Conservation (phyloP, 2,329 filamentous ascomycete genomes). For the Boeremia exigua region DNA sequence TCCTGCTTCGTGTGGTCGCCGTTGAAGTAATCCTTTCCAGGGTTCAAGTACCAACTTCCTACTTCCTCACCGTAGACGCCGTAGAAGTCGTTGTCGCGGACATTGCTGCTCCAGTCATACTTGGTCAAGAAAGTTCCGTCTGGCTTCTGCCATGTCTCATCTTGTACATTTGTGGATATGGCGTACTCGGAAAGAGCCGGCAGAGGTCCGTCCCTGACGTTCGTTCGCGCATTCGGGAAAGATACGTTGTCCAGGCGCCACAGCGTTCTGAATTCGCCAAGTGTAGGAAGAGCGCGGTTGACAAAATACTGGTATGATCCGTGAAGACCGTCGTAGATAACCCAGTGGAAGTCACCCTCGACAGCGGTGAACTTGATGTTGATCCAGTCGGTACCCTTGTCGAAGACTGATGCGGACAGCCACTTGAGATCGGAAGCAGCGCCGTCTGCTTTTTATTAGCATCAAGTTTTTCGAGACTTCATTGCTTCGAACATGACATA, state of each 20-base stretch:
- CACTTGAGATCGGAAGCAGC: conserved; percentile 56
- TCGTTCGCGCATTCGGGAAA: conserved; percentile 56
- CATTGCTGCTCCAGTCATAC: conserved; percentile 55
- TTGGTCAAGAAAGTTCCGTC: conserved; percentile 61
- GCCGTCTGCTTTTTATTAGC: conserved; percentile 49
- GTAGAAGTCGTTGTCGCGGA: conserved; percentile 53
- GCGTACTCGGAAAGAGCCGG: conserved; percentile 54
- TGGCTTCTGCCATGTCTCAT: conserved; percentile 59
- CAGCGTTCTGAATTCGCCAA: conserved; percentile 60
- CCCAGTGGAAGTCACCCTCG: conserved; percentile 61
- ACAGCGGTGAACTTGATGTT: conserved; percentile 56
- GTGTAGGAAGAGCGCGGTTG: conserved; percentile 55
- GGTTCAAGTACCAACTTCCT: conserved; percentile 59
- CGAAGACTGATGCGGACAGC: conserved; percentile 54
- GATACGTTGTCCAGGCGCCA: conserved; percentile 58
- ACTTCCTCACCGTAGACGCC: conserved; percentile 59
- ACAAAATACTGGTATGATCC: conserved; percentile 65
- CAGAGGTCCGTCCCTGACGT: conserved; percentile 54
- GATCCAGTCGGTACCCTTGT: conserved; percentile 52
- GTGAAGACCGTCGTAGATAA: conserved; percentile 56
- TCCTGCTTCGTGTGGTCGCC: conserved; percentile 62
- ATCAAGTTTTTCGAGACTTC: neutral
- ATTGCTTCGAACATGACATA: conserved; percentile 24
- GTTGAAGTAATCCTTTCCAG: conserved; percentile 61
- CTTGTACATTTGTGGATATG: conserved; percentile 57